Percentiles rank a stretch among this genome's conserved stretches.
These are phyloP conservation scores for Solanum hybrid DNA, from an alignment of 305 asterid species.

Conservation along the genomic window DNA sequence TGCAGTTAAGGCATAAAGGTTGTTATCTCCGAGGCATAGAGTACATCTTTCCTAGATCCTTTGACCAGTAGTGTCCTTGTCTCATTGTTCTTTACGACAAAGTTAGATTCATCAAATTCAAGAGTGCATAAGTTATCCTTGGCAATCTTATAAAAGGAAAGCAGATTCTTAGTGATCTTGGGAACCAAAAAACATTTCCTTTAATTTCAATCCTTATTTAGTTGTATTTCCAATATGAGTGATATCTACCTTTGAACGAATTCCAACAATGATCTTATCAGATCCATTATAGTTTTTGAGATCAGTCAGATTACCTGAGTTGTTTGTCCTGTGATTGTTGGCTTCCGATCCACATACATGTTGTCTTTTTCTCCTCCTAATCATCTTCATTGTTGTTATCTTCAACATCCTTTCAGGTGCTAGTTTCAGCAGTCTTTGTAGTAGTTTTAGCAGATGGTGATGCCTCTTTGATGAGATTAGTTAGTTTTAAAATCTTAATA, in stretches of 20 bases:
- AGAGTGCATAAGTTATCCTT: neutral
- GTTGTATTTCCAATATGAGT: neutral
- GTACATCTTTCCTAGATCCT: neutral
- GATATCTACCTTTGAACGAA: neutral
- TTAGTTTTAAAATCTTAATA: too few species aligned
- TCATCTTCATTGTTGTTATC: too few species aligned
- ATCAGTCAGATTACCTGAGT: neutral
- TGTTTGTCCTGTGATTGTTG: neutral
- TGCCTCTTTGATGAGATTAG: too few species aligned
- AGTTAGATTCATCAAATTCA: neutral
- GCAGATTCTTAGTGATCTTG: neutral
- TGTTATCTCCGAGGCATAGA: too few species aligned
- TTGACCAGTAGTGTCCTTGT: neutral
- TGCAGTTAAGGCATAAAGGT: neutral
- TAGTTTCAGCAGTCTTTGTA: too few species aligned
- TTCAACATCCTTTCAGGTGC: too few species aligned
- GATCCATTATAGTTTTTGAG: neutral
- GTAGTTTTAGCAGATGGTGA: too few species aligned
- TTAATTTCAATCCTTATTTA: neutral
- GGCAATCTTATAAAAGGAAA: neutral
- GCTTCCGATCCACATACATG: too few species aligned
- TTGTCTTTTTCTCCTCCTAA: neutral
- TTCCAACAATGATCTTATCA: neutral
- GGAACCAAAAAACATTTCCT: neutral
- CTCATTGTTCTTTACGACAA: neutral